These are phyloP conservation scores for Simmondsia chinensis DNA, from an alignment of 148 eudicot species.

Conservation along the genomic window DNA sequence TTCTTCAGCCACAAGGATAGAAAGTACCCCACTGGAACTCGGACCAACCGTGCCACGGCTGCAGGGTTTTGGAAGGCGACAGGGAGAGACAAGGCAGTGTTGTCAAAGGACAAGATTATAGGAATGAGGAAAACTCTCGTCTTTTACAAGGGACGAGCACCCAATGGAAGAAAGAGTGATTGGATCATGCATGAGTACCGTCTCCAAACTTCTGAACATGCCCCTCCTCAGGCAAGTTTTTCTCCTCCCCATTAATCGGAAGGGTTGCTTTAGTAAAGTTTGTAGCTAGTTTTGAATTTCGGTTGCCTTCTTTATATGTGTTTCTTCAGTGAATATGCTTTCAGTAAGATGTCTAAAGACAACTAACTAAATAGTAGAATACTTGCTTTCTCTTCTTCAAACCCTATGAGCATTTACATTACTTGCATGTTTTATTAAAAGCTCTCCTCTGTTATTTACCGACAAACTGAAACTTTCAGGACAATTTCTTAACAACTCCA, in stretches of 20 bases:
- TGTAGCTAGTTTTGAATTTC: too few species aligned
- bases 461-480: too few species aligned
- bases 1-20: slow-evolving; percentile 95
- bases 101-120: slow-evolving; percentile 59
- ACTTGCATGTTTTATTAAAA: not conserved
- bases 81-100: slow-evolving; percentile 82
- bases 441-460: too few species aligned
- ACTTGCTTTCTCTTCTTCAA: too few species aligned
- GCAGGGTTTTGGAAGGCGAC: slow-evolving; percentile 98
- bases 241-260: too few species aligned
- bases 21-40: slow-evolving; percentile 85
- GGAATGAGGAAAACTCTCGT: slow-evolving; percentile 97
- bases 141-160: slow-evolving; percentile 81
- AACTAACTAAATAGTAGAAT: too few species aligned
- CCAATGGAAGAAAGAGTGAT: slow-evolving; percentile 65
- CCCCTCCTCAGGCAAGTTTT: slow-evolving; percentile 56
- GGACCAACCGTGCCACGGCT: slow-evolving; percentile 73
- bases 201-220: slow-evolving; percentile 67
- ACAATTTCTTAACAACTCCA: too few species aligned
- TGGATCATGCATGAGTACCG: slow-evolving; percentile 98
- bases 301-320: too few species aligned
- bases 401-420: not conserved
- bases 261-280: too few species aligned
- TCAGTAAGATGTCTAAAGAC: too few species aligned
- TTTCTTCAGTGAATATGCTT: too few species aligned